Evolutionary conservation across 768 basidiomycete species (phyloP), one percentile per base, ranked within the genome.

Genomic region (Mycena alexandri): DNA sequence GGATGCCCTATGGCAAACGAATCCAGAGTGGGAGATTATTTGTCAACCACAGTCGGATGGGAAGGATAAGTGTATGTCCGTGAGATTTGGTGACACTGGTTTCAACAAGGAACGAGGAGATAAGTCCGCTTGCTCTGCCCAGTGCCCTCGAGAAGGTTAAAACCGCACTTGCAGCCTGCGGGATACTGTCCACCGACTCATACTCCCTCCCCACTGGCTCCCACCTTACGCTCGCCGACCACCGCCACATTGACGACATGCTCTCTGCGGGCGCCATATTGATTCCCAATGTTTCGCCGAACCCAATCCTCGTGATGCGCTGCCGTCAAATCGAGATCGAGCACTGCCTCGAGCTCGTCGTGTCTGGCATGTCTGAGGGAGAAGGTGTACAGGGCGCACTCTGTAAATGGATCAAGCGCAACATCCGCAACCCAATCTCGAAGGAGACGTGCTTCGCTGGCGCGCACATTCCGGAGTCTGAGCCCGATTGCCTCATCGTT

Each of bases 91-190:
- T 13, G 56, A 46, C 19, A 25, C 56, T 42, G 56, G 56, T 12
- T 58, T 58, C 36, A 44, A 33, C 13, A 58, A 58, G 56, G 56
- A 43, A 29, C 25, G 29, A n/a, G 56, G 43, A 44, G 56, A 46
- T 46, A 46, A 25, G 24, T 46, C 56, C 38, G 17, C 56, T 12
- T 58, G 56, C 29, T 22, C 56, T 11, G 56, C 56, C 24, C 56
- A n/a, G n/a, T n/a, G n/a, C n/a, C n/a, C n/a, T 58, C 42, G 56
- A 58, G 29, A 58, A 58, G 44, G 56, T 58, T n/a, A 58, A 58
- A 24, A 19, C 43, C 13, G 42, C 56, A 13, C 56, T 58, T 21
- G n/a, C 38, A 29, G 56, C 56, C 33, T 42, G 56, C 56, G 56
- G 56, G 13, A 58, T 58, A 13, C 13, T 46, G 16, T 22, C 38